Base-by-base conservation (phyloP, 495 filamentous ascomycete species). In the Aspergillus incahuasiensis region DNA sequence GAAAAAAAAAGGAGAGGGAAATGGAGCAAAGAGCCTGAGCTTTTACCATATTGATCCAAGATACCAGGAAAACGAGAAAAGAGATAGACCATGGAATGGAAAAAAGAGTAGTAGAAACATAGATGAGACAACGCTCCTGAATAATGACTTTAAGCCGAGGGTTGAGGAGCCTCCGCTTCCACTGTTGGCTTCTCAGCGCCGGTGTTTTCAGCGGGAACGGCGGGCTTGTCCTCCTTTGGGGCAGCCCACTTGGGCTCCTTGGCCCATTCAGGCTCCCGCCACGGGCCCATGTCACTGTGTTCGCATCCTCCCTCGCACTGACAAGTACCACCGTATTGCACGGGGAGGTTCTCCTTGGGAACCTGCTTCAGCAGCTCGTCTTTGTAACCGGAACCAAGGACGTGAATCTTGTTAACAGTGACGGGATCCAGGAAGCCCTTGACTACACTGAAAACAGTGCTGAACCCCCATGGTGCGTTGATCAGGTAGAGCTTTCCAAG, bases 391-490 rank as follows among this genome's bases (percentile, higher is more conserved):
- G 76, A 74, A 56, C 92, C 91, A 13, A 97, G 80, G 48, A 98
- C 83, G 71, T 96, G 86, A 68, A 98, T 98, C 83, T 98, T 98
- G 57, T 83, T 76, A 32, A 96, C 92, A 21, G 94, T 98, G 63
- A 97, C 90, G 48, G 94, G 94, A 77, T 98, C 94, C 47, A 98
- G 78, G 80, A 95, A 97, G 20, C 80, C 79, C 79, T 95, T 95
- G 68, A 98, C 80, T 48, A 95, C 78, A 66, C 72, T 82, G 79
- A 94, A 98, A 48, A 87, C 89, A 59, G 74, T 74, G 60, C 84
- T 84, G 80, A 95, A 96, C 22, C 90, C 90, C 90, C 91, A 96
- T 28, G 91, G 92, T 16, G 92, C 89, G 77, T 98, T 98, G 83
- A 97, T 97, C 53, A 98, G 74, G 77, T 96, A 97, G 57, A 97